These are phyloP conservation scores for Plasmopara halstedii DNA, from an alignment of 352 stramenopile genomes.

Conservation along the genomic window DNA sequence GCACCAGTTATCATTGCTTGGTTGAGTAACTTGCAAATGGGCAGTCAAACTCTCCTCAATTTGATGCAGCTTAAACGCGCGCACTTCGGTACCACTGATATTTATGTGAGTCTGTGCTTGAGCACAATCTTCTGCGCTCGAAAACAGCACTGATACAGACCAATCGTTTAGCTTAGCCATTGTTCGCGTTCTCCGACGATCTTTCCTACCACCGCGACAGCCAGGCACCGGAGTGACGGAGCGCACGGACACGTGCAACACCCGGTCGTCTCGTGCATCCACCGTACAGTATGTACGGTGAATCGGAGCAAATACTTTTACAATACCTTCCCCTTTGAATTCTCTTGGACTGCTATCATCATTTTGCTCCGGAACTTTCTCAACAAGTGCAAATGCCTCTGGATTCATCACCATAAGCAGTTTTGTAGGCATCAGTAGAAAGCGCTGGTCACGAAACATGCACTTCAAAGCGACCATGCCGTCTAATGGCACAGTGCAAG, in stretches of 20 bases:
- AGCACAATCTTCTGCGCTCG: conserved; percentile 44
- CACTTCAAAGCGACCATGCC: conserved; percentile 68
- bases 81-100: conserved; percentile 63
- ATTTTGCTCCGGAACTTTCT: conserved; percentile 27
- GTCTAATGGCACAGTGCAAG: conserved; percentile 26
- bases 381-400: conserved; percentile 60
- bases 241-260: conserved; percentile 61
- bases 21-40: conserved; percentile 54
- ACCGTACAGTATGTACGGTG: conserved; percentile 66
- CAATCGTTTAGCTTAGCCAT: conserved; percentile 25
- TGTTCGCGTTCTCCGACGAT: conserved; percentile 17
- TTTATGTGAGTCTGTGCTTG: conserved; percentile 69
- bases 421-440: conserved; percentile 47
- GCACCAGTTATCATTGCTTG: conserved; percentile 19
- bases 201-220: conserved; percentile 54
- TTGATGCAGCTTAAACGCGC: conserved; percentile 70
- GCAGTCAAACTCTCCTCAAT: conserved; percentile 63
- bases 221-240: conserved; percentile 44
- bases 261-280: conserved; percentile 59
- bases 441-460: conserved; percentile 73
- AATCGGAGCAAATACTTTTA: conserved; percentile 61
- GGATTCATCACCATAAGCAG: conserved; percentile 69
- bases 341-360: conserved; percentile 17
- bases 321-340: conserved; percentile 29
- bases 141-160: conserved; percentile 63